phyloP scores from a whole-genome alignment of 257 asterid species.

The Nemophila menziesii region DNA sequence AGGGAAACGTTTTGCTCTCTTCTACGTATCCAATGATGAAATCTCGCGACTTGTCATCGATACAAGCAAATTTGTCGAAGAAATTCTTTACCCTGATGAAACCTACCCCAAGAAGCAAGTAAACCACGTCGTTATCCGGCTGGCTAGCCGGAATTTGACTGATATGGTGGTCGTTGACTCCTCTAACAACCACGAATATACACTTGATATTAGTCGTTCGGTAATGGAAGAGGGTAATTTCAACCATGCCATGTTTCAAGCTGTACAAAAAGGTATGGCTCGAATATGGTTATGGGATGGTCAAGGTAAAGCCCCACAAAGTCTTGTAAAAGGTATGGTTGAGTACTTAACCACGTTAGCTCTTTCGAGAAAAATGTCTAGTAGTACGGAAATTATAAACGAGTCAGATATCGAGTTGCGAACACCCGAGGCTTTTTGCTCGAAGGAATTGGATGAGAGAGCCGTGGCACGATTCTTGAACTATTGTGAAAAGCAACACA shows the following conservation, averaged over 20 bases:
- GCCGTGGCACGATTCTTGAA: slow-evolving; percentile 34
- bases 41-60: slow-evolving; percentile 30
- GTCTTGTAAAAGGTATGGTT: slow-evolving; percentile 39
- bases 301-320: slow-evolving; percentile 23
- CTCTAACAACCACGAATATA: slow-evolving; percentile 13
- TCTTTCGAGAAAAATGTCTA: not conserved
- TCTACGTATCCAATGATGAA: slow-evolving; percentile 48
- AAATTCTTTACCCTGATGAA: slow-evolving; percentile 25
- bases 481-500: slow-evolving; percentile 27
- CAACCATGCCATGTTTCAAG: slow-evolving; percentile 15
- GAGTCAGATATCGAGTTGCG: not conserved
- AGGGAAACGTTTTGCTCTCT: slow-evolving; percentile 40
- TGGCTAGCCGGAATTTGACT: slow-evolving; percentile 23
- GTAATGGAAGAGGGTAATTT: slow-evolving; percentile 25
- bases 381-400: too few relatives aligned
- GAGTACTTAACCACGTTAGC: slow-evolving; percentile 22
- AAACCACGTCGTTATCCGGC: slow-evolving; percentile 19
- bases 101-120: slow-evolving; percentile 25
- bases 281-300: slow-evolving; percentile 56
- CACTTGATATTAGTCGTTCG: slow-evolving; percentile 25
- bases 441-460: slow-evolving; percentile 17
- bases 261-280: slow-evolving; percentile 32
- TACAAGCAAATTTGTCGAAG: slow-evolving; percentile 37
- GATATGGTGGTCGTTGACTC: slow-evolving; percentile 12
- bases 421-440: slow-evolving; percentile 6